These are phyloP conservation scores for Hymenoscyphus occultus DNA, from an alignment of 2,329 filamentous ascomycete species.

Conservation along the genomic window DNA sequence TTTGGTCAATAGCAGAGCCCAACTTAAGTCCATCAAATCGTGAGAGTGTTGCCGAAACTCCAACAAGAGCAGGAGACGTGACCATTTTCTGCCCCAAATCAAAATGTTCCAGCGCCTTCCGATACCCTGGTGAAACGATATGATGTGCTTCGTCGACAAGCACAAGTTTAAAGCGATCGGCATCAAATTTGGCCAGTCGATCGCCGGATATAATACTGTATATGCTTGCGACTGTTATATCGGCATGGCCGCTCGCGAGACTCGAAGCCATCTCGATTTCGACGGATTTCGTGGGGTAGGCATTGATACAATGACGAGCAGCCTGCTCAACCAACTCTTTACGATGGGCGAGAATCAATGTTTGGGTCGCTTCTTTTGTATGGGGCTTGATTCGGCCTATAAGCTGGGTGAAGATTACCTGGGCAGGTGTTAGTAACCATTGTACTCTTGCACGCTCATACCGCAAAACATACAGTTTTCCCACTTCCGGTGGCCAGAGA, in stretches of 20 bases:
- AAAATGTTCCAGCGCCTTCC: constrained; percentile 75
- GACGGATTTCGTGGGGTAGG: constrained; percentile 77
- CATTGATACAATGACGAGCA: constrained; percentile 73
- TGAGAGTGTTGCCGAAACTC: constrained; percentile 79
- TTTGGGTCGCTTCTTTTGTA: constrained; percentile 62
- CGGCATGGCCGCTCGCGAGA: constrained; percentile 74
- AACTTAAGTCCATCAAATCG: constrained; percentile 80
- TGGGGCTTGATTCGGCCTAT: constrained; percentile 70
- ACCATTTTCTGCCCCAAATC: constrained; percentile 54
- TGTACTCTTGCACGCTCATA: background rate
- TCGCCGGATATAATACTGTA: constrained; percentile 76
- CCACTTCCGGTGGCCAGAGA: constrained; percentile 86
- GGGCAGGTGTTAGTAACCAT: constrained; percentile 16
- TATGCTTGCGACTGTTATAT: constrained; percentile 92
- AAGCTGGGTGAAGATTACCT: constrained; percentile 95
- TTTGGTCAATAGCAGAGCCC: constrained; percentile 85
- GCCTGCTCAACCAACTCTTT: constrained; percentile 94
- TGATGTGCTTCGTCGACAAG: constrained; percentile 97
- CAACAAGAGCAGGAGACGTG: constrained; percentile 69
- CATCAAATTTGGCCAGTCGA: constrained; percentile 80
- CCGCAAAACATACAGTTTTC: constrained; percentile 64
- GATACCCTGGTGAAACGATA: constrained; percentile 81
- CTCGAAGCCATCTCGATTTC: constrained; percentile 88
- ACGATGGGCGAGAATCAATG: constrained; percentile 87
- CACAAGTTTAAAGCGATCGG: constrained; percentile 77